phyloP scores from a whole-genome alignment of 2,329 filamentous ascomycete genomes.

The Akanthomyces uredinophilus region DNA sequence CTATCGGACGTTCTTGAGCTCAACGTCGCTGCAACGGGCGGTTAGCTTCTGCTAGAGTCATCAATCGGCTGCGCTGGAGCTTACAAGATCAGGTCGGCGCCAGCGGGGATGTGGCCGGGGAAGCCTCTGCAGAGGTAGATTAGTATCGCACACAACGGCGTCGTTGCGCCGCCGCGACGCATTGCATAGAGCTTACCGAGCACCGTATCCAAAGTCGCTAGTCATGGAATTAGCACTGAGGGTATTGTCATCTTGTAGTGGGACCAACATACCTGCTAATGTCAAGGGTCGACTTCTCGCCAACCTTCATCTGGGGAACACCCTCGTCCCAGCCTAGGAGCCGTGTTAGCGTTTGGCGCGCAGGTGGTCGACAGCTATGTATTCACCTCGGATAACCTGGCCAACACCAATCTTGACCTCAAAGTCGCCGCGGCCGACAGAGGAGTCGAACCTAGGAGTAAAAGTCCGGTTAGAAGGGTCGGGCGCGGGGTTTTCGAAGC shows the following conservation, averaged over 20 bases:
- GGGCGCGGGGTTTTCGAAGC: constrained; percentile 10
- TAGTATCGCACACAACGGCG: constrained; percentile 9
- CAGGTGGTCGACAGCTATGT: constrained; percentile 4
- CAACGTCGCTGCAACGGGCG: constrained; percentile 52
- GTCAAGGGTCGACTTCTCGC: constrained; percentile 81
- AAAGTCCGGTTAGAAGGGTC: not conserved
- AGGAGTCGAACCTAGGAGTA: constrained; percentile 77
- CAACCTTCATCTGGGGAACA: constrained; percentile 78
- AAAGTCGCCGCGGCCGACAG: constrained; percentile 72
- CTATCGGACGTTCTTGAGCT: constrained; percentile 60
- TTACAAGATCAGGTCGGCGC: constrained; percentile 79
- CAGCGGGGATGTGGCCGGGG: constrained; percentile 68
- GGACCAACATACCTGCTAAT: constrained; percentile 62
- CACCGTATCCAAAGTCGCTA: constrained; percentile 62
- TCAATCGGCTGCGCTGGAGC: constrained; percentile 29
- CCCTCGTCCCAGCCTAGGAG: constrained; percentile 74
- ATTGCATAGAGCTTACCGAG: constrained; percentile 40
- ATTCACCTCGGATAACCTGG: constrained; percentile 76
- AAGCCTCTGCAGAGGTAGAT: constrained; percentile 56
- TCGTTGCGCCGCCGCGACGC: not conserved
- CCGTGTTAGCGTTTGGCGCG: constrained; percentile 15
- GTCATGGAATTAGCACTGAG: constrained; percentile 17
- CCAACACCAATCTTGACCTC: constrained; percentile 73
- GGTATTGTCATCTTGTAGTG: not conserved
- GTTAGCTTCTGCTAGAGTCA: not conserved